Conservation (phyloP, 1,284 basidiomycete genomes). For the Irpex lacteus region DNA sequence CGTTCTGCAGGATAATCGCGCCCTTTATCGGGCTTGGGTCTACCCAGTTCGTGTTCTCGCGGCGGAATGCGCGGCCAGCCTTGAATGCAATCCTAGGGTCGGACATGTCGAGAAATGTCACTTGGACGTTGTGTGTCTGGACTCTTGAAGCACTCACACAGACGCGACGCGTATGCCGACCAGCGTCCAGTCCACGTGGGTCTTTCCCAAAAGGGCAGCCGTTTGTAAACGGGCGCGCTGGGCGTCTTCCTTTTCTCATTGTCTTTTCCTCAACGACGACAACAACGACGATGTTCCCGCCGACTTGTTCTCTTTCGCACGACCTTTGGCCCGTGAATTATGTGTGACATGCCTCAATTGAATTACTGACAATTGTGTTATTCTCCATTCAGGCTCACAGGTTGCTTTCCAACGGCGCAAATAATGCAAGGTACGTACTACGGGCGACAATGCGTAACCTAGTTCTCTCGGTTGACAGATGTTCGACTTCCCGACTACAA, state of each 20-base stretch:
- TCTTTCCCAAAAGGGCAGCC: not conserved
- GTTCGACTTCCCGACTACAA: conserved; percentile 9
- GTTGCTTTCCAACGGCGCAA: not conserved
- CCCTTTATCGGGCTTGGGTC: conserved; percentile 70
- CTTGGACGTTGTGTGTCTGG: too few species aligned
- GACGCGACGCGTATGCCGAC: conserved; percentile 10
- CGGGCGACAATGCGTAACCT: conserved; percentile 8
- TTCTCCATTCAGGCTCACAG: not conserved
- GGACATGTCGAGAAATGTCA: conserved; percentile 17
- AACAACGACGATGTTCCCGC: not conserved
- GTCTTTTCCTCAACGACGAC: not conserved
- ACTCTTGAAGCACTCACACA: not conserved
- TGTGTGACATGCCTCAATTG: not conserved
- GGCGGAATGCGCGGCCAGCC: conserved; percentile 71
- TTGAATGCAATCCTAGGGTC: conserved; percentile 69
- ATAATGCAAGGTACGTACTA: not conserved
- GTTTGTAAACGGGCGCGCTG: not conserved
- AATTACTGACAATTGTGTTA: conserved; percentile 1
- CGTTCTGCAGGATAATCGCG: conserved; percentile 60
- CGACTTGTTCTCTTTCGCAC: not conserved
- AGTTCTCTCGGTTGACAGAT: not conserved
- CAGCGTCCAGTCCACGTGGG: conserved; percentile 6
- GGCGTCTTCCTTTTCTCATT: not conserved
- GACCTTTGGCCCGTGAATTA: not conserved
- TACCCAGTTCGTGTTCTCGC: conserved; percentile 62